phyloP scores from a whole-genome alignment of 1,139 yeast genomes.

The Taphrina wiesneri region DNA sequence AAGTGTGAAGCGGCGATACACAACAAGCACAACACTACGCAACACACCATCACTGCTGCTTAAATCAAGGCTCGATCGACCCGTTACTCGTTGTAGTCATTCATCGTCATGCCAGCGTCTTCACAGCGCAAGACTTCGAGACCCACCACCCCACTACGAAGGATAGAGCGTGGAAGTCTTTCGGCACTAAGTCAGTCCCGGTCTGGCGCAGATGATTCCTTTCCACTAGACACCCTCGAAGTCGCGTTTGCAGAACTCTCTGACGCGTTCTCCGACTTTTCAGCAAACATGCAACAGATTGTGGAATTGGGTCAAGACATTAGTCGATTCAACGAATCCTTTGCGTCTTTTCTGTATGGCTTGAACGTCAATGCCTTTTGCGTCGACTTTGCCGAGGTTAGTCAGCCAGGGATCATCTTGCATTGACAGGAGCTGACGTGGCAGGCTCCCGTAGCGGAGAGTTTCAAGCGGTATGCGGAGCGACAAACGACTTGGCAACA shows the following conservation, averaged over 20 bases:
- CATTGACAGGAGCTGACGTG: not conserved
- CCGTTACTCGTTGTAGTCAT: not conserved
- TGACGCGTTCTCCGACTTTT: slow-evolving; percentile 58
- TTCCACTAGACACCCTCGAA: slow-evolving; percentile 42
- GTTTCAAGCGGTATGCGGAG: slow-evolving; percentile 32
- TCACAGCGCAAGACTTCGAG: slow-evolving; percentile 34
- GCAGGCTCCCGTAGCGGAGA: slow-evolving; percentile 36
- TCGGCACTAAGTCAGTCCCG: slow-evolving; percentile 39
- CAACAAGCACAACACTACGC: not conserved
- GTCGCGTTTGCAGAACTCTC: slow-evolving; percentile 49
- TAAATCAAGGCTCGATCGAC: not conserved
- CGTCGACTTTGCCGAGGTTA: slow-evolving; percentile 56
- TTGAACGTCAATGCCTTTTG: slow-evolving; percentile 70
- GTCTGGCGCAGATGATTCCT: slow-evolving; percentile 35
- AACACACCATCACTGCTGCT: not conserved
- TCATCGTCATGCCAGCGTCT: slow-evolving; percentile 5
- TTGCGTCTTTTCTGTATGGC: slow-evolving; percentile 64
- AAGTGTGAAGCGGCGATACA: not conserved
- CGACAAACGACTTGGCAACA: slow-evolving; percentile 25
- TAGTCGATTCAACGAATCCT: slow-evolving; percentile 60
- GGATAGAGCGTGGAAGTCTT: slow-evolving; percentile 41
- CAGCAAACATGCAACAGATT: slow-evolving; percentile 55
- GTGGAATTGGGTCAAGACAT: slow-evolving; percentile 56
- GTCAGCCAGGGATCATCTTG: not conserved
- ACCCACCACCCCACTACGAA: slow-evolving; percentile 43